Evolutionary conservation across 257 asterid species (phyloP), one percentile per base, ranked within the genome.

Genomic region (Plantago major): DNA sequence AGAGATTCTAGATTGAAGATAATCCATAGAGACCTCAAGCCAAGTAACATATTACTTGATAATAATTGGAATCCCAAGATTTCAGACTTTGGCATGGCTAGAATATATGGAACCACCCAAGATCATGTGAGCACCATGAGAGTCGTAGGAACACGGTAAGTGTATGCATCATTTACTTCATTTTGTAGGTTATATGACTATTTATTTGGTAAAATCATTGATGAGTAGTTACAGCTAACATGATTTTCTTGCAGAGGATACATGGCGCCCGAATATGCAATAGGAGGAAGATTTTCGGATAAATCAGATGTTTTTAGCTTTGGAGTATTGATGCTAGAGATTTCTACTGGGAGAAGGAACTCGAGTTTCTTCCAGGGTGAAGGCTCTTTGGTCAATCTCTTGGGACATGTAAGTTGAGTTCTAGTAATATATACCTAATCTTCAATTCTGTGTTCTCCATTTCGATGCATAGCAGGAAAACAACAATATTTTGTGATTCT

Each of bases 31-130:
- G n/a, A n/a, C n/a, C n/a, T n/a, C n/a, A n/a, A n/a, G n/a, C n/a
- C n/a, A 84, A 76, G 80, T 66, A 83, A 84, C 37, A 75, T 84
- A 71, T 67, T 81, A 57, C 64, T 82, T 12, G 89, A 84, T 64
- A 63, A 79, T 37, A 68, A 79, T 16, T 78, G 79, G 71, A 79
- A 72, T 46, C 77, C 91, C 6, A 81, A 80, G 48, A 86, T 86
- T 60, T 81, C 95, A 10, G 90, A 86, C 58, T 86, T 86, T 44
- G 95, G 84, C 28, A 67, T 76, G 79, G 95, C 87, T 9, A 83
- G 82, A 64, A 77, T 86, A 49, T 79, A 57, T 22, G 78, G 82
- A 40, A 76, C 73, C 56, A 76, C 63, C n/a, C 75, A 83, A 64
- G 85, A 83, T 71, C 81, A 86, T 63, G 89, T 60, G 67, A 79